Conservation (phyloP, 2,329 filamentous ascomycete species). For the Capronia epimyces region DNA sequence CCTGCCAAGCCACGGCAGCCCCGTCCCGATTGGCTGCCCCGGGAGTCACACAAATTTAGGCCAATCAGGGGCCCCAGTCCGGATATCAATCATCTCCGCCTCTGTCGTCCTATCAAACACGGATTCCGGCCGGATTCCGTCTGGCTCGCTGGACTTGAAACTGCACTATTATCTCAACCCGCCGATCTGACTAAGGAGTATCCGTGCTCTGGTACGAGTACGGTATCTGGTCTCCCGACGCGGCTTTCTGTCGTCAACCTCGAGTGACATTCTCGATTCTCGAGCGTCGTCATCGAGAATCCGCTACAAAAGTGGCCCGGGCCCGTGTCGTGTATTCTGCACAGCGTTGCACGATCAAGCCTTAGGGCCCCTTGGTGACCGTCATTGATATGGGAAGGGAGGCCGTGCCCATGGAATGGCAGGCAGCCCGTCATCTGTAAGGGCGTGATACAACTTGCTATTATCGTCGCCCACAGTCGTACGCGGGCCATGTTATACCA, state of each 20-base stretch:
- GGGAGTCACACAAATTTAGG: background rate
- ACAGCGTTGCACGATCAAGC: background rate
- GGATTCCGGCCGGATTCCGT: no score
- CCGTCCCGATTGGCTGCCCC: constrained; percentile 2
- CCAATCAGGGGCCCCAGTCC: background rate
- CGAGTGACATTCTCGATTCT: no score
- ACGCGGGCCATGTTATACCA: constrained; percentile 1
- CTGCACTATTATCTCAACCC: background rate
- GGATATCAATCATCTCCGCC: background rate
- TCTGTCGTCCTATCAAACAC: background rate
- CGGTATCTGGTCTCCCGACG: background rate
- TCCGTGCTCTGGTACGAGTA: background rate
- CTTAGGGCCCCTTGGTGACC: no score
- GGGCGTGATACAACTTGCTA: background rate
- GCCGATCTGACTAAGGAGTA: background rate
- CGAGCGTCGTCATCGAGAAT: constrained; percentile 1
- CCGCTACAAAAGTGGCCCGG: background rate
- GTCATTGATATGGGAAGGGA: no score
- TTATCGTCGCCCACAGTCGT: background rate
- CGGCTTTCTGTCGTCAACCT: no score
- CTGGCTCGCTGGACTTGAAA: background rate
- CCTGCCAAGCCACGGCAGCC: constrained; percentile 7
- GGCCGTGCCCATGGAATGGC: no score
- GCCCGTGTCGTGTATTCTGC: no score
- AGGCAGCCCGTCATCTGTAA: no score